Percentiles rank a stretch among this genome's conserved stretches.
phyloP scores from a whole-genome alignment of 352 stramenopile species.

The Phytopythium helicoides region DNA sequence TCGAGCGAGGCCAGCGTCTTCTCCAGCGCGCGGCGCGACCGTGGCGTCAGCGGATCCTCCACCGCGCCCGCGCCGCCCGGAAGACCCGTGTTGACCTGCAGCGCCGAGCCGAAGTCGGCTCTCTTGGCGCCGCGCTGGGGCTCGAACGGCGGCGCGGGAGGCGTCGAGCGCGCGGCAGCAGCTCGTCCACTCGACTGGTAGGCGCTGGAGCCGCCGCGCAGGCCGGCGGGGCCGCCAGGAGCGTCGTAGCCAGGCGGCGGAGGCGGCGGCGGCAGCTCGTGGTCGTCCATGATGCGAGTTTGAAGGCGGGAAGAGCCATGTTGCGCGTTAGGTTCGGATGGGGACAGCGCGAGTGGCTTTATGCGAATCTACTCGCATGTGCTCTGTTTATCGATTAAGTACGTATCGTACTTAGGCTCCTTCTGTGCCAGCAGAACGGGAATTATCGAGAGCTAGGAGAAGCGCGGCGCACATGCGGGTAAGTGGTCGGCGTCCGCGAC shows the following conservation, averaged over 20 bases:
- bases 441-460: conserved; percentile 6
- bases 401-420: neutral
- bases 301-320: conserved; percentile 4
- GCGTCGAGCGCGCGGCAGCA: too few relatives aligned
- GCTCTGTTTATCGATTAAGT: neutral
- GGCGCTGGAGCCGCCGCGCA: too few relatives aligned
- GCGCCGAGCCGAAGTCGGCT: neutral
- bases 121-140: neutral
- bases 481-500: conserved; percentile 7
- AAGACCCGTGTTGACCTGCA: conserved; percentile 11
- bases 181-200: too few relatives aligned
- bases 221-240: too few relatives aligned
- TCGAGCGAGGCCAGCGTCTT: conserved; percentile 32
- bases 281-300: conserved; percentile 11
- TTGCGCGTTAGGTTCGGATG: neutral
- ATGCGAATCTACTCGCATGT: too few relatives aligned
- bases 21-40: conserved; percentile 45
- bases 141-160: too few relatives aligned
- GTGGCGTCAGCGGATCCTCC: conserved; percentile 49
- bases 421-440: too few relatives aligned
- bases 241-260: conserved; percentile 7
- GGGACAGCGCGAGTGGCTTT: too few relatives aligned
- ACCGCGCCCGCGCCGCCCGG: neutral
- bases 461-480: conserved; percentile 27
- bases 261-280: conserved; percentile 24